phyloP scores from a whole-genome alignment of 805 yeast species.

The Citeromyces matritensis region DNA sequence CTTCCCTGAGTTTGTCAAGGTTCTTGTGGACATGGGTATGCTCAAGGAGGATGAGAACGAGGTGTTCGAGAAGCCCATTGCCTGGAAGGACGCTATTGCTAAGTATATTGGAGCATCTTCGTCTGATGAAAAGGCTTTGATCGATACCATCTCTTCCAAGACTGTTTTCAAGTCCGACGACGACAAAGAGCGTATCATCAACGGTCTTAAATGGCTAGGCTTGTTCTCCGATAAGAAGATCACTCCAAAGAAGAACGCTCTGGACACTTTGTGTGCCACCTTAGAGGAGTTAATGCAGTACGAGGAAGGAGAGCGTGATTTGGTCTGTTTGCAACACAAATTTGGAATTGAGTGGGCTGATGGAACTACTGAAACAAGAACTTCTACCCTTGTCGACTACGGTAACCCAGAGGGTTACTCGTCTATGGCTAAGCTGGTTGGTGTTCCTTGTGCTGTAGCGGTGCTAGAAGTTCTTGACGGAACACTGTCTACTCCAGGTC shows the following conservation, averaged over 20 bases:
- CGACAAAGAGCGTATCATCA: conserved; percentile 74
- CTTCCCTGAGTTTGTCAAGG: conserved; percentile 96
- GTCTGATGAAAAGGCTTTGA: conserved; percentile 52
- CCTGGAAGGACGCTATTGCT: conserved; percentile 87
- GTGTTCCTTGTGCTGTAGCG: conserved; percentile 98
- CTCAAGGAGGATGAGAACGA: conserved; percentile 62
- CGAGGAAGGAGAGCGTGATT: conserved; percentile 89
- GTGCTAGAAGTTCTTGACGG: conserved; percentile 76
- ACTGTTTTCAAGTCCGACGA: conserved; percentile 70
- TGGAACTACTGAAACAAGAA: conserved; percentile 81
- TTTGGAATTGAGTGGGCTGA: conserved; percentile 96
- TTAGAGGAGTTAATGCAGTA: conserved; percentile 93
- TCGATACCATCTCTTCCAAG: conserved; percentile 60
- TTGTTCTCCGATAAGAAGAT: conserved; percentile 63
- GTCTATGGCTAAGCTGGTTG: conserved; percentile 97
- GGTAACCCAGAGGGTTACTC: conserved; percentile 90
- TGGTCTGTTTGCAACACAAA: conserved; percentile 93
- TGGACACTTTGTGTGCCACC: conserved; percentile 94
- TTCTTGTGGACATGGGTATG: conserved; percentile 86
- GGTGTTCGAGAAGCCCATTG: conserved; percentile 34
- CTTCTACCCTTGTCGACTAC: conserved; percentile 88
- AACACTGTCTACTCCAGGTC: conserved; percentile 60
- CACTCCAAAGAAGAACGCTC: conserved; percentile 85
- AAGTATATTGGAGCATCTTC: conserved; percentile 64
- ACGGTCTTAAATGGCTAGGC: conserved; percentile 91